Evolutionary conservation across 768 basidiomycete genomes (phyloP).

Genomic region (Glaciozyma antarctica): DNA sequence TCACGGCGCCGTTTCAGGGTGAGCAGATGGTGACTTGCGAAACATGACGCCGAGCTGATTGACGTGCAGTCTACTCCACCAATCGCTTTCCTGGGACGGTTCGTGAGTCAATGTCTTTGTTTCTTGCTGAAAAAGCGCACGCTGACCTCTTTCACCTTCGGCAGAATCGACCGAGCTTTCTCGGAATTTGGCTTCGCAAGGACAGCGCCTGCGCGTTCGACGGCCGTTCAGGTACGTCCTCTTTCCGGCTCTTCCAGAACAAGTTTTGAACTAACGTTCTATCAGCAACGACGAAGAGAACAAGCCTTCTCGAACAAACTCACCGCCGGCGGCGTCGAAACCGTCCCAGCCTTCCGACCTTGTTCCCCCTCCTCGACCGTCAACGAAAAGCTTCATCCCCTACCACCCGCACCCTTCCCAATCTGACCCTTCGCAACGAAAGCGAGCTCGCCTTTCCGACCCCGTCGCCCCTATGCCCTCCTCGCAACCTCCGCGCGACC

Average conservation of each 20-base stretch:
- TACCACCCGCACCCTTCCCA: too few species aligned
- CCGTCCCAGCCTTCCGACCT: neutral
- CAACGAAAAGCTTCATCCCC: too few species aligned
- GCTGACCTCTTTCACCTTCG: neutral
- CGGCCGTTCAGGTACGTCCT: conserved; percentile 6
- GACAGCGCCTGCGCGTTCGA: conserved; percentile 21
- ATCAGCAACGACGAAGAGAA: conserved; percentile 2
- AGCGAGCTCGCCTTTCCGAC: too few species aligned
- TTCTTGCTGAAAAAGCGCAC: neutral
- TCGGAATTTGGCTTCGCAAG: conserved; percentile 20
- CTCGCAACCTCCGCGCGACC: too few species aligned
- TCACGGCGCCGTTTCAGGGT: conserved; percentile 75
- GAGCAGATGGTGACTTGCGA: too few species aligned
- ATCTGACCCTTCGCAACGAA: too few species aligned
- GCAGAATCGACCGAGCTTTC: conserved; percentile 26
- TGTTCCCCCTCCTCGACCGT: neutral
- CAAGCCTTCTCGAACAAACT: neutral
- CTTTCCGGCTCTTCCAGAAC: too few species aligned
- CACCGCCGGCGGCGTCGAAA: neutral
- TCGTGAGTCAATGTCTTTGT: conserved; percentile 46
- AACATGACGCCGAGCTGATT: too few species aligned
- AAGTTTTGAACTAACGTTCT: too few species aligned
- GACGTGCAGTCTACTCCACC: conserved; percentile 58
- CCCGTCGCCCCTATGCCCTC: too few species aligned
- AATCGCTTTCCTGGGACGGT: conserved; percentile 98